Evolutionary conservation across 371 early-diverging fungal species (phyloP).

Genomic region (Mucor mucedo): DNA sequence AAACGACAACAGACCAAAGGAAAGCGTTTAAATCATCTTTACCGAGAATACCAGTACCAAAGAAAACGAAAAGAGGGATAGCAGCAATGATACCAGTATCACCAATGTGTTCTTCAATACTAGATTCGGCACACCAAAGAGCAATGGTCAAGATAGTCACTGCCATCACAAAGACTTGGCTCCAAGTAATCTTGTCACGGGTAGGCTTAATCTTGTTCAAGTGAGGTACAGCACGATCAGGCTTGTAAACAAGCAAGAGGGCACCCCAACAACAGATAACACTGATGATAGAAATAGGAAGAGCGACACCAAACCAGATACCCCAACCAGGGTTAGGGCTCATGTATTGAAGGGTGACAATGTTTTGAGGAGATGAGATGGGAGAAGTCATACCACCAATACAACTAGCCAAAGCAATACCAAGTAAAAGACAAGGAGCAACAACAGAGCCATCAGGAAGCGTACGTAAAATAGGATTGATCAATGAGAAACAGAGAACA

Average conservation of each 20-base stretch:
- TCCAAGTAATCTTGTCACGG: conserved; percentile 52
- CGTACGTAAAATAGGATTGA: conserved; percentile 77
- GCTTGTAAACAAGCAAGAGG: conserved; percentile 71
- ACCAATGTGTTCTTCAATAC: conserved; percentile 78
- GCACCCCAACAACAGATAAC: conserved; percentile 82
- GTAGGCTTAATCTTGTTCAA: conserved; percentile 58
- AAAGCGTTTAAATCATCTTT: conserved; percentile 96
- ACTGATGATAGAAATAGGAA: conserved; percentile 76
- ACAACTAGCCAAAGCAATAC: conserved; percentile 94
- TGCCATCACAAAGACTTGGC: conserved; percentile 63
- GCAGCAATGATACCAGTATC: conserved; percentile 94
- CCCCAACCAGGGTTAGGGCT: conserved; percentile 83
- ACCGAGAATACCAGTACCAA: conserved; percentile 83
- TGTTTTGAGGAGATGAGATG: conserved; percentile 96
- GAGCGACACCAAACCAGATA: conserved; percentile 80
- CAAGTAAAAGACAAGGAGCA: conserved; percentile 85
- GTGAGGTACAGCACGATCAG: conserved; percentile 53
- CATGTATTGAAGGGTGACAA: conserved; percentile 87
- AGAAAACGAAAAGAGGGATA: conserved; percentile 89
- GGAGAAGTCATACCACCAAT: conserved; percentile 97
- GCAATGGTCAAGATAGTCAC: conserved; percentile 71
- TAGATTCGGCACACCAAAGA: conserved; percentile 88
- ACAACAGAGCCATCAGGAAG: conserved; percentile 70
- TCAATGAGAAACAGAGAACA: conserved; percentile 80
- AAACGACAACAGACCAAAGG: conserved; percentile 91